These are phyloP conservation scores for Eucommia ulmoides DNA, from an alignment of 257 asterid species.

Conservation along the genomic window DNA sequence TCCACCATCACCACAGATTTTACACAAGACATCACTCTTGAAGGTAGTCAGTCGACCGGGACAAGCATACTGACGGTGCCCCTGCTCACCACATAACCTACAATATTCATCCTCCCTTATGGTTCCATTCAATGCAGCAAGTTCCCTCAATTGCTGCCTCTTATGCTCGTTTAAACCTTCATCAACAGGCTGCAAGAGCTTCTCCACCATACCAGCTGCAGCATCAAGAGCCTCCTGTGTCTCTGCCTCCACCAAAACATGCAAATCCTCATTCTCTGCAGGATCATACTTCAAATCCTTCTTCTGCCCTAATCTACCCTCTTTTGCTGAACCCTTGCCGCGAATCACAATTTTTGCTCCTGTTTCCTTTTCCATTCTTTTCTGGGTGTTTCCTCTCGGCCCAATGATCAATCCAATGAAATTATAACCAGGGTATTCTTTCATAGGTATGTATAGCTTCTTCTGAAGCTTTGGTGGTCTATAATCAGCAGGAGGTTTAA, in stretches of 20 bases:
- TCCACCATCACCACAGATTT: slow-evolving; percentile 24
- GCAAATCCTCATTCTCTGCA: slow-evolving; percentile 18
- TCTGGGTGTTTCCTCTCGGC: slow-evolving; percentile 34
- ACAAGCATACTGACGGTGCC: slow-evolving; percentile 23
- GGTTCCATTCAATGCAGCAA: slow-evolving; percentile 23
- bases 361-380: slow-evolving; percentile 33
- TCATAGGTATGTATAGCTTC: slow-evolving; percentile 23
- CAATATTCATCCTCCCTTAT: slow-evolving; percentile 15
- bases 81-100: slow-evolving; percentile 22
- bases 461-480: slow-evolving; percentile 6
- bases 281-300: slow-evolving; percentile 10
- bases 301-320: slow-evolving; percentile 1
- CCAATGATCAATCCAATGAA: slow-evolving; percentile 33
- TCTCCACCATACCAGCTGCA: slow-evolving; percentile 28
- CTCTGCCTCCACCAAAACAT: slow-evolving; percentile 23
- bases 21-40: slow-evolving; percentile 16
- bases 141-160: slow-evolving; percentile 20
- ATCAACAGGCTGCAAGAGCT: slow-evolving; percentile 24
- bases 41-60: slow-evolving; percentile 20
- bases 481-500: slow-evolving; percentile 11
- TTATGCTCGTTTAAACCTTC: slow-evolving; percentile 22
- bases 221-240: slow-evolving; percentile 16
- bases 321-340: slow-evolving; percentile 19
- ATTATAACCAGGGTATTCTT: slow-evolving; percentile 23
- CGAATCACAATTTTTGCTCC: slow-evolving; percentile 25